These are phyloP conservation scores for Hyphodiscus hymeniophilus DNA, from an alignment of 495 filamentous ascomycete species.

Conservation along the genomic window DNA sequence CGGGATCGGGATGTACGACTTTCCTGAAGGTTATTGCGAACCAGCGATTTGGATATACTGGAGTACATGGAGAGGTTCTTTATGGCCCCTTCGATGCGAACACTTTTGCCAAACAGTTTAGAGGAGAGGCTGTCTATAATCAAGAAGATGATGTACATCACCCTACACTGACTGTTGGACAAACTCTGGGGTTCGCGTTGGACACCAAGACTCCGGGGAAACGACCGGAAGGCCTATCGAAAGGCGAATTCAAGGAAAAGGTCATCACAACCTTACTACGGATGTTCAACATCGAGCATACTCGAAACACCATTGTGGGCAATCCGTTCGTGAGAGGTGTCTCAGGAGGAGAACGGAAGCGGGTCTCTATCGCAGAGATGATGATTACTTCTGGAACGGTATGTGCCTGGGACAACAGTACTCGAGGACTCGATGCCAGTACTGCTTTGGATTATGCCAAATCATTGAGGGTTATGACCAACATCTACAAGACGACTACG, in stretches of 20 bases:
- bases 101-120: constrained; percentile 22
- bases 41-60: constrained; percentile 54
- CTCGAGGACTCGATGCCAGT: constrained; percentile 70
- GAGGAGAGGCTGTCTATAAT: constrained; percentile 45
- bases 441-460: constrained; percentile 74
- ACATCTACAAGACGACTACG: constrained; percentile 57
- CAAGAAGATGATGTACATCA: constrained; percentile 71
- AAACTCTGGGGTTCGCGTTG: constrained; percentile 5
- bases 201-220: constrained; percentile 27
- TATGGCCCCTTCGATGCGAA: constrained; percentile 52
- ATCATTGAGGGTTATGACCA: constrained; percentile 56
- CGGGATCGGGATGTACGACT: constrained; percentile 64
- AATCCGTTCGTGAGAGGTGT: constrained; percentile 59
- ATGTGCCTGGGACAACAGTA: constrained; percentile 81
- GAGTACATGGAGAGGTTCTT: constrained; percentile 50
- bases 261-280: constrained; percentile 25
- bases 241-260: constrained; percentile 18
- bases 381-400: constrained; percentile 56
- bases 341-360: constrained; percentile 66
- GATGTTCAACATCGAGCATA: constrained; percentile 75
- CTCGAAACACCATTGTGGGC: constrained; percentile 60
- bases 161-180: constrained; percentile 55
- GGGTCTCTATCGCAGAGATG: constrained; percentile 66
- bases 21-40: constrained; percentile 65
- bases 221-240: constrained; percentile 22